Evolutionary conservation across 2,329 filamentous ascomycete species (phyloP).

Genomic region (Alternaria ventricosa): DNA sequence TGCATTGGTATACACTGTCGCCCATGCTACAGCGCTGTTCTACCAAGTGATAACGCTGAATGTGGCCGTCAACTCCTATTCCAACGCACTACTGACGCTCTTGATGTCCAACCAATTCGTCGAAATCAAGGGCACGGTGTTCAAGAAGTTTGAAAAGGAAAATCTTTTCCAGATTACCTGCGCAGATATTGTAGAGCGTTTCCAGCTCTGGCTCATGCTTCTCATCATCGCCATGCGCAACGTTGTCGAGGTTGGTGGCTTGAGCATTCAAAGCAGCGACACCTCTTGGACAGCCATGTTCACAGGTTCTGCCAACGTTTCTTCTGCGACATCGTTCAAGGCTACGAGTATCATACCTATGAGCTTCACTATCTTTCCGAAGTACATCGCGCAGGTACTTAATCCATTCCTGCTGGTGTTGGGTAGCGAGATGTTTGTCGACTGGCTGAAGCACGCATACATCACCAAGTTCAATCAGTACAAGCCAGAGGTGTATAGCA

Average conservation of each 20-base stretch:
- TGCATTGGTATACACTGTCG: slow-evolving; percentile 83
- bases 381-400: slow-evolving; percentile 85
- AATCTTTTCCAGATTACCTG: slow-evolving; percentile 96
- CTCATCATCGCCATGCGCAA: slow-evolving; percentile 96
- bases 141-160: slow-evolving; percentile 98
- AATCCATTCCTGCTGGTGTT: slow-evolving; percentile 93
- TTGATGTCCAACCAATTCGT: slow-evolving; percentile 98
- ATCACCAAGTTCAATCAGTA: slow-evolving; percentile 99
- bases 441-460: slow-evolving; percentile 96
- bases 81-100: slow-evolving; percentile 89
- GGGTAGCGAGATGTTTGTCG: slow-evolving; percentile 94
- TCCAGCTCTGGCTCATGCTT: slow-evolving; percentile 97
- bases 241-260: slow-evolving; percentile 89
- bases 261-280: slow-evolving; percentile 61
- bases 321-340: slow-evolving; percentile 60
- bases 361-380: slow-evolving; percentile 88
- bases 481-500: slow-evolving; percentile 85
- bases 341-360: slow-evolving; percentile 81
- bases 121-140: slow-evolving; percentile 97
- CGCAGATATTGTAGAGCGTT: slow-evolving; percentile 94
- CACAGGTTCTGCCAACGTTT: slow-evolving; percentile 53
- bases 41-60: slow-evolving; percentile 98
- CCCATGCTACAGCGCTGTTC: slow-evolving; percentile 87
- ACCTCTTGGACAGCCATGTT: slow-evolving; percentile 41
- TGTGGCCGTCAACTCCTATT: slow-evolving; percentile 98